phyloP scores from a whole-genome alignment of 148 eudicot species.

The Gaultheria prostrata region DNA sequence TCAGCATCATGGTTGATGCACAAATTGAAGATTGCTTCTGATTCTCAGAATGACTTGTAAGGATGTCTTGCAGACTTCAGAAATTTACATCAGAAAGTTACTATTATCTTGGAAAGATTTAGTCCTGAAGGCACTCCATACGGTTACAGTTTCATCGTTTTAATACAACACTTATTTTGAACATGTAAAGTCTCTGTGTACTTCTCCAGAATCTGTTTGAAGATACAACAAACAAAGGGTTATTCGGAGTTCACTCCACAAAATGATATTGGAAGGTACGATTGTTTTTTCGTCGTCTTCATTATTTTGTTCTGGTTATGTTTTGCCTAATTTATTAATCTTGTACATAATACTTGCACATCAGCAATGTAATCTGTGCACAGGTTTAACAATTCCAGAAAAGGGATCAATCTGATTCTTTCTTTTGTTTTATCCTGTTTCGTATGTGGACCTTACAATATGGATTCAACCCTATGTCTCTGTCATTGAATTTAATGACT shows the following conservation, averaged over 20 bases:
- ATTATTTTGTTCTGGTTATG: background rate
- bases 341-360: background rate
- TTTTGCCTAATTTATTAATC: background rate
- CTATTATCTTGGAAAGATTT: no score
- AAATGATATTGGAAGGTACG: background rate
- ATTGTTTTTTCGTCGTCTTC: background rate
- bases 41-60: background rate
- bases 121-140: background rate
- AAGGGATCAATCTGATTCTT: background rate
- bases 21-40: background rate
- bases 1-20: background rate
- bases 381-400: background rate
- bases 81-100: slow-evolving; percentile 3
- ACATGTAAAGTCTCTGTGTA: background rate
- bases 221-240: background rate
- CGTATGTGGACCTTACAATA: background rate
- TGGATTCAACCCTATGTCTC: background rate
- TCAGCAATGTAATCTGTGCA: background rate
- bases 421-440: background rate
- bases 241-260: background rate
- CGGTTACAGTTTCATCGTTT: background rate
- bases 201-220: background rate
- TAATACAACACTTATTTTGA: background rate
- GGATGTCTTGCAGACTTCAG: background rate
- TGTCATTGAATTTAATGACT: background rate